Percentiles rank a stretch among this genome's conserved stretches.
These are phyloP conservation scores for Cryptococcus sp. DNA, from an alignment of 1,284 basidiomycete genomes.

Conservation along the genomic window DNA sequence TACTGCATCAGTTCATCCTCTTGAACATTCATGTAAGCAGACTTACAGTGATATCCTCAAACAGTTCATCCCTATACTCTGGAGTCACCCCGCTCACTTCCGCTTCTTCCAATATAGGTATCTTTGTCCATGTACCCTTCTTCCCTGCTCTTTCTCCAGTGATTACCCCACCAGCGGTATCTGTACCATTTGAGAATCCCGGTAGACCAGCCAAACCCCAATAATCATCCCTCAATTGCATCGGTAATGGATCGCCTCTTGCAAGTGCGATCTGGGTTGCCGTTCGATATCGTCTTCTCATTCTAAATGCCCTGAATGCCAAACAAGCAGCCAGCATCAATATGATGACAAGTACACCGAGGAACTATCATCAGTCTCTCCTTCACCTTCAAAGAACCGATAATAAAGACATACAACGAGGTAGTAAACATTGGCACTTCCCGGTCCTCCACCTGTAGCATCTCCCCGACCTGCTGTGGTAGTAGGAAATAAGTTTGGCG, in stretches of 20 bases:
- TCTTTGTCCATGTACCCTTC: conserved; percentile 2
- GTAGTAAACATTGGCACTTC: conserved; percentile 24
- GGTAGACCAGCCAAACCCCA: conserved; percentile 26
- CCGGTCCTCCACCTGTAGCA: neutral
- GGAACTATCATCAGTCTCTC: conserved; percentile 21
- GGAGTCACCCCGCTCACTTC: conserved; percentile 3
- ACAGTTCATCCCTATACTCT: conserved; percentile 8
- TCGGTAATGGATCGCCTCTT: conserved; percentile 31
- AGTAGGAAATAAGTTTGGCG: conserved; percentile 2
- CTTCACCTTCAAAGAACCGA: conserved; percentile 1
- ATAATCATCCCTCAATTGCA: conserved; percentile 16
- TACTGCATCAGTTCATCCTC: neutral
- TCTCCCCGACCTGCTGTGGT: neutral
- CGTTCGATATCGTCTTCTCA: conserved; percentile 34
- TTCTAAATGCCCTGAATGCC: conserved; percentile 26
- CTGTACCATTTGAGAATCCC: conserved; percentile 13
- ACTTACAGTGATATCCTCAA: neutral
- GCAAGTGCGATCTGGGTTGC: conserved; percentile 36
- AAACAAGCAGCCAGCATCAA: conserved; percentile 29
- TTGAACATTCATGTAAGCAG: neutral
- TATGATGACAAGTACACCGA: conserved; percentile 37
- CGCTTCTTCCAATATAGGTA: conserved; percentile 7
- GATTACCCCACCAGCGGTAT: conserved; percentile 12
- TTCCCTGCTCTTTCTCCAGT: conserved; percentile 11
- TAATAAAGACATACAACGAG: conserved; percentile 20